Evolutionary conservation across 331 rosid genomes (phyloP), one percentile per base, ranked within the genome.

Genomic region (Acacia concinna): DNA sequence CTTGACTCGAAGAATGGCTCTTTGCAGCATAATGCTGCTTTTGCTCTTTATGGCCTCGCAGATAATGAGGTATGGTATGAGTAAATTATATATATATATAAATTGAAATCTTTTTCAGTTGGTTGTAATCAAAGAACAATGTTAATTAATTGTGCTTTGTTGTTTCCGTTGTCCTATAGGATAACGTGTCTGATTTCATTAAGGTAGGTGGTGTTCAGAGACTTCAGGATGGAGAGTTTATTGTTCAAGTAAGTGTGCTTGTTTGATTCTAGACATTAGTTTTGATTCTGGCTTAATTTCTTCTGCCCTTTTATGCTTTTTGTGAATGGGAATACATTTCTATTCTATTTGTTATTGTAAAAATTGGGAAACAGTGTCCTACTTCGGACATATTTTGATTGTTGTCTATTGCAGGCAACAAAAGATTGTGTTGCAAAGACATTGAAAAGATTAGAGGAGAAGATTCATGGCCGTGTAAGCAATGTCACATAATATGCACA

Each of bases 341-440:
- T 47, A 71, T 30, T 54, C 21, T 47, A 71, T 12, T 35, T 69
- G 63, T 68, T 65, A 23, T 25, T 38, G 37, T 54, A 69, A 68
- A 75, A 63, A 35, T 49, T 4, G 38, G 67, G 41, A 64, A 51
- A 35, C 52, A 70, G 40, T 64, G 37, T 38, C 68, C 59, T 20
- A 51, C 73, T 75, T 20, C 75, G 38, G 44, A 82, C 23, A 34
- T 75, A 18, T 59, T 44, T 68, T 75, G 81, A 84, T 51, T 79
- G 81, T 65, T 75, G 46, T 79, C 30, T 84, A 27, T 81, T 86
- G 78, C 86, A 96, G 99, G 97, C 99, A 37, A 96, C 99, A 43
- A 96, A 96, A 85, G 99, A 96, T 88, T 96, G 99, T 84, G 97
- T 93, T 52, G 94, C 99, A 70, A 96, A 96, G 91, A 96, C 99